A percentile compares a stretch with the other conserved stretches of the same genome.
Evolutionary conservation across 495 filamentous ascomycete genomes (phyloP).

Genomic region (Annulohypoxylon moriforme): DNA sequence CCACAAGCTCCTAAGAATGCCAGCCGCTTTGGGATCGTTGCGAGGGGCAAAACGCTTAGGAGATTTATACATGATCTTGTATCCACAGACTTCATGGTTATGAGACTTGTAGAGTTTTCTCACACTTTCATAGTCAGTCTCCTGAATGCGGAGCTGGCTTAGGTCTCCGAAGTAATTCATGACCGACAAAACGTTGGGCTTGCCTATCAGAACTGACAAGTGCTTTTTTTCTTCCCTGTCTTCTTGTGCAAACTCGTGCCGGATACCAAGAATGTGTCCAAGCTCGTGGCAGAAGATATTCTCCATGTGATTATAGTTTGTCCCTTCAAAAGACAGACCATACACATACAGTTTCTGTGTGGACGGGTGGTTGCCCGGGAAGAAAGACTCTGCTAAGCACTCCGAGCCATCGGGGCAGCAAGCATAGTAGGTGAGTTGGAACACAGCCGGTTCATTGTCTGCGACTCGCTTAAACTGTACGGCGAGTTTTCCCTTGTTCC

Average conservation of each 20-base stretch:
- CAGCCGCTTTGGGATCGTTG: too few species aligned
- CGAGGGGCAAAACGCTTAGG: too few species aligned
- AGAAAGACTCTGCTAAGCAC: conserved; percentile 7
- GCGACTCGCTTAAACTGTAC: conserved; percentile 1
- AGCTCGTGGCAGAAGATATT: conserved; percentile 1
- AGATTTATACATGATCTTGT: too few species aligned
- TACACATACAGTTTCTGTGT: not conserved
- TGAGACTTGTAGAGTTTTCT: not conserved
- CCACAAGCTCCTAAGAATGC: too few species aligned
- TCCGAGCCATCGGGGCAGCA: too few species aligned
- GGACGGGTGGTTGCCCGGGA: not conserved
- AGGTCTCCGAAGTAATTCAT: not conserved
- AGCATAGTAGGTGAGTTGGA: conserved; percentile 17
- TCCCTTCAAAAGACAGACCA: not conserved
- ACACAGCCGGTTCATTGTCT: conserved; percentile 6
- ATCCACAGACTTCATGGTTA: not conserved
- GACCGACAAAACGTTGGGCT: not conserved
- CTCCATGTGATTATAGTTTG: not conserved
- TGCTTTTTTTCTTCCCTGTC: too few species aligned
- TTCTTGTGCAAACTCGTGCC: not conserved
- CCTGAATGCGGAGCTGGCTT: not conserved
- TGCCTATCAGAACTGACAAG: too few species aligned
- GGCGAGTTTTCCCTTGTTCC: not conserved
- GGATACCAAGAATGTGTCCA: not conserved
- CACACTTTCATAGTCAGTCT: not conserved